Conservation (phyloP, 129 eudicot species). For the Flaveria robusta region DNA sequence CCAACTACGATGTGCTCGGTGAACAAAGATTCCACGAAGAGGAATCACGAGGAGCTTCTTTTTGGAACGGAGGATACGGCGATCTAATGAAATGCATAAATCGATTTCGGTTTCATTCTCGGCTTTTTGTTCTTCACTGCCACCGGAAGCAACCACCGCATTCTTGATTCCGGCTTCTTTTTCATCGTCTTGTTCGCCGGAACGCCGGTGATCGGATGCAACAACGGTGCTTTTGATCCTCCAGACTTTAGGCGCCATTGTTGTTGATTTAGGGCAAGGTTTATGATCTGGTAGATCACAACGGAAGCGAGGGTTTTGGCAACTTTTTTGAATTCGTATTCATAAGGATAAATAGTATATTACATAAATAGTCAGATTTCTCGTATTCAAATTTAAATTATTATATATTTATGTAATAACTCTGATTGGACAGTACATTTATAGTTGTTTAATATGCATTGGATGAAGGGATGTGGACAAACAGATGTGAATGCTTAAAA, state of each 20-base stretch:
- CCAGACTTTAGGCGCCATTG: slow-evolving; percentile 24
- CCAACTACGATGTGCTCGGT: not conserved
- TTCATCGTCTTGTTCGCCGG: not conserved
- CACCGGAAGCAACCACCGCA: not conserved
- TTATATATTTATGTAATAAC: no score
- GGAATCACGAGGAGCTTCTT: slow-evolving; percentile 8
- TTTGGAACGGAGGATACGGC: not conserved
- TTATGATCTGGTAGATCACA: no score
- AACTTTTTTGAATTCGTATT: no score
- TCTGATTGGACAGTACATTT: no score
- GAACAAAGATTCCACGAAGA: slow-evolving; percentile 7
- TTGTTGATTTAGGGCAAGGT: not conserved
- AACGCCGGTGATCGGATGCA: not conserved
- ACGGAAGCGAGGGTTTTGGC: no score
- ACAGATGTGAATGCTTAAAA: no score
- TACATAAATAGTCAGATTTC: no score
- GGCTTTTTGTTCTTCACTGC: slow-evolving; percentile 12
- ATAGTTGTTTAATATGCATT: no score
- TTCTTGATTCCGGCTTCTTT: not conserved
- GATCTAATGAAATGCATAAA: not conserved
- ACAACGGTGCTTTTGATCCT: slow-evolving; percentile 21
- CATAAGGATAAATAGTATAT: no score
- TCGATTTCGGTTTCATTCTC: slow-evolving; percentile 14
- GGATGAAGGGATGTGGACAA: no score
- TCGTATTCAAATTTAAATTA: no score